Evolutionary conservation across 805 yeast genomes (phyloP), one percentile per base, ranked within the genome.

Genomic region (Candida alai): DNA sequence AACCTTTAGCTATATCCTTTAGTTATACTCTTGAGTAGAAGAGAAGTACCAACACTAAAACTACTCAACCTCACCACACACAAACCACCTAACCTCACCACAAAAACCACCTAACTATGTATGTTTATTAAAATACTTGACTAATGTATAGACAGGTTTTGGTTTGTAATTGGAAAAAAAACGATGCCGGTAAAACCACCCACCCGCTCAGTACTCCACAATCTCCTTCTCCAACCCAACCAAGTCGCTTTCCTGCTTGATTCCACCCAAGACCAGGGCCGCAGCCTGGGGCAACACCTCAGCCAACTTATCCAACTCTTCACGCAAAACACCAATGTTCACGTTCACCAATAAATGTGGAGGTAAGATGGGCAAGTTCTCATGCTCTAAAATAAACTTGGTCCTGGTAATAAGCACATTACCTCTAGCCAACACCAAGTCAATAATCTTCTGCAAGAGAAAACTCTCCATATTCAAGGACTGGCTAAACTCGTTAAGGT

Each of bases 341-440:
- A 64, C 42, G 29, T 56, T 51, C 7, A 65, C 41, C 44, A 57
- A 48, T 36, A 66, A 58, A 30, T 58, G 64, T 3, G 73, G 73
- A 36, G 51, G 51, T 19, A 45, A 44, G 43, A 67, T 56, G 20
- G 93, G 87, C 40, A 84, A 65, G 33, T 78, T 62, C 53, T 88
- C 97, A 51, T 81, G 94, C 45, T 75, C 79, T 35, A 80, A 64
- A 9, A 87, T 70, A 38, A 68, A 68, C 37, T 76, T 77, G 18
- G 78, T 66, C 49, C 95, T 76, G 8, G 75, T 69, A 30, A 89
- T 68, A 41, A 87, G 68, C 12, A 85, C 66, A 30, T 65, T 70
- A 11, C 76, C 73, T 12, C 69, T 56, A 8, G 53, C 49, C 35
- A 84, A 66, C 7, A 77, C 64, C 15, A 57, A 56, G 47, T 83